These are phyloP conservation scores for Scleromitrula shiraiana DNA, from an alignment of 2,329 filamentous ascomycete genomes.

Conservation along the genomic window DNA sequence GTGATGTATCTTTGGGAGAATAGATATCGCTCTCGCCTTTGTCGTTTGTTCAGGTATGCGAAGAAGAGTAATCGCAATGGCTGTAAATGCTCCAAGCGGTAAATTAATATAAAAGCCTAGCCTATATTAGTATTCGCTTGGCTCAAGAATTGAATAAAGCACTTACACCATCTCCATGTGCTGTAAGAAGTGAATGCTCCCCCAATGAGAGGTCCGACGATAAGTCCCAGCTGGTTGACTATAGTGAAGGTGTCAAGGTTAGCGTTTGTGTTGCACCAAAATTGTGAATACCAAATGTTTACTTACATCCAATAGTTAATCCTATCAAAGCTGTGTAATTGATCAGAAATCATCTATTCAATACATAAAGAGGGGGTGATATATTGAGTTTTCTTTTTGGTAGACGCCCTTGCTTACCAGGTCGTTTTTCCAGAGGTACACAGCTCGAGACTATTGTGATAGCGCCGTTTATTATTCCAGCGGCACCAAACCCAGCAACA, in stretches of 20 bases:
- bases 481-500: constrained; percentile 43
- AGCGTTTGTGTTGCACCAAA: not conserved
- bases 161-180: constrained; percentile 9
- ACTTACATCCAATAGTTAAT: not conserved
- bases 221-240: not conserved
- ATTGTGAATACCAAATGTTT: not conserved
- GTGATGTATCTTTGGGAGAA: constrained; percentile 6
- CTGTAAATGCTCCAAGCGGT: constrained; percentile 32
- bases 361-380: no score
- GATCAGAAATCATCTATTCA: no score
- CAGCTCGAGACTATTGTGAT: constrained; percentile 35
- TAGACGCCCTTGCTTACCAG: not conserved
- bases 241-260: not conserved
- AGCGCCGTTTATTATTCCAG: constrained; percentile 43
- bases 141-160: not conserved
- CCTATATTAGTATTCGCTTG: not conserved
- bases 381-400: no score
- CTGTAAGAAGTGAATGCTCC: constrained; percentile 12
- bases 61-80: constrained; percentile 32
- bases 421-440: not conserved
- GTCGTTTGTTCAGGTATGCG: constrained; percentile 23
- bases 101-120: constrained; percentile 34
- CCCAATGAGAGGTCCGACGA: constrained; percentile 10
- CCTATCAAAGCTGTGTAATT: not conserved
- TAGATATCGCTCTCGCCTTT: not conserved